Evolutionary conservation across 768 basidiomycete species (phyloP).

Genomic region (Tremella yokohamensis): DNA sequence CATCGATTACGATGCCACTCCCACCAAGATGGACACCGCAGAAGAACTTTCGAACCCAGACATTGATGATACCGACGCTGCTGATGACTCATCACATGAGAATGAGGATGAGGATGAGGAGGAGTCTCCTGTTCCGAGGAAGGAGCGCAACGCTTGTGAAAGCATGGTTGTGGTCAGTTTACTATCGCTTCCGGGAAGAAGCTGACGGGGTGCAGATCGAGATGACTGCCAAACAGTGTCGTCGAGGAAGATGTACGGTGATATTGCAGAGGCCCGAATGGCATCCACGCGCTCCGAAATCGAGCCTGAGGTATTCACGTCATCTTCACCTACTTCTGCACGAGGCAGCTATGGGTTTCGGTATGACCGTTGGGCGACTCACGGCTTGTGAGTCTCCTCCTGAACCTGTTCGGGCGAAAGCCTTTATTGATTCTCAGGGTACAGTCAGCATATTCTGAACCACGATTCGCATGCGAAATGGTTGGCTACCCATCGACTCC

Average conservation of each 20-base stretch:
- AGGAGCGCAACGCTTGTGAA: background rate
- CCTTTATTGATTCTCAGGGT: background rate
- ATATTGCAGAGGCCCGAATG: background rate
- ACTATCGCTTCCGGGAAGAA: background rate
- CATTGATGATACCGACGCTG: too few relatives aligned
- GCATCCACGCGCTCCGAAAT: background rate
- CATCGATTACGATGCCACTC: too few relatives aligned
- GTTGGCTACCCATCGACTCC: background rate
- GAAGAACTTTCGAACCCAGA: too few relatives aligned
- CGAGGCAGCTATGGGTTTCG: constrained; percentile 5
- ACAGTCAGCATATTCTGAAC: background rate
- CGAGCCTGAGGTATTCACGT: constrained; percentile 6
- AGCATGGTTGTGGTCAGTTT: background rate
- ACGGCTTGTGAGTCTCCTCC: constrained; percentile 5
- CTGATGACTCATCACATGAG: too few relatives aligned
- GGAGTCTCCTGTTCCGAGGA: too few relatives aligned
- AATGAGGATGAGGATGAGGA: too few relatives aligned
- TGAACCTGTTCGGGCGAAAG: too few relatives aligned
- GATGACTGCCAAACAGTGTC: constrained; percentile 8
- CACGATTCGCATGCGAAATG: constrained; percentile 6
- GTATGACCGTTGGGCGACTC: constrained; percentile 7
- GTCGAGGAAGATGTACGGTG: constrained; percentile 2
- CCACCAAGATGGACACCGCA: too few relatives aligned
- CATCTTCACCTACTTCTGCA: constrained; percentile 8
- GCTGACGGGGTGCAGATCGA: background rate